These are phyloP conservation scores for Debaryomyces castellii DNA, from an alignment of 805 yeast species.

Conservation along the genomic window DNA sequence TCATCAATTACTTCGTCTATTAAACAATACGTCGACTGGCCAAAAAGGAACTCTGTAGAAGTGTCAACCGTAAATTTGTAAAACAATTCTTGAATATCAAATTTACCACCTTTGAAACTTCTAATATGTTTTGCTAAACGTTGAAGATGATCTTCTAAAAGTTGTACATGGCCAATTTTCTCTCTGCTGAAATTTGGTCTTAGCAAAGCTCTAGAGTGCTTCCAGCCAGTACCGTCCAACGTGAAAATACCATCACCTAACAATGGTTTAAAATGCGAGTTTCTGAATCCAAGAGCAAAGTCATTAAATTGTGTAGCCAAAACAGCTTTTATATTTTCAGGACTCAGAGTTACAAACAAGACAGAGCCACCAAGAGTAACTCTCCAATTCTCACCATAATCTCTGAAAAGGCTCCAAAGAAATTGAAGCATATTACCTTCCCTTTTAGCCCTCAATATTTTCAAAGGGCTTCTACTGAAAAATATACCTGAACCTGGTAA, in stretches of 20 bases:
- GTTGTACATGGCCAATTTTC: slow-evolving; percentile 30
- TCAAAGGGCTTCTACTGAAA: slow-evolving; percentile 7
- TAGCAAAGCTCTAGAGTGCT: slow-evolving; percentile 33
- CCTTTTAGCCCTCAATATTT: slow-evolving; percentile 14
- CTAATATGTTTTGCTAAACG: slow-evolving; percentile 22
- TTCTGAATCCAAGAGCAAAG: slow-evolving; percentile 32
- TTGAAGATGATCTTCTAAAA: slow-evolving; percentile 31
- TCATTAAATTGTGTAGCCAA: slow-evolving; percentile 37
- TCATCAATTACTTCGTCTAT: slow-evolving; percentile 21
- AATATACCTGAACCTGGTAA: slow-evolving; percentile 5
- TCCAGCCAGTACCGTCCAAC: slow-evolving; percentile 37
- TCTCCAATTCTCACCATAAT: slow-evolving; percentile 12
- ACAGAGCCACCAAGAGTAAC: slow-evolving; percentile 18
- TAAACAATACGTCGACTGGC: slow-evolving; percentile 31
- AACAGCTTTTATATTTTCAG: slow-evolving; percentile 36
- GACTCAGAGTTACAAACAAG: slow-evolving; percentile 29
- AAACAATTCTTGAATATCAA: slow-evolving; percentile 35
- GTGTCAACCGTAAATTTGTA: slow-evolving; percentile 39
- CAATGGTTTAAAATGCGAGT: slow-evolving; percentile 27
- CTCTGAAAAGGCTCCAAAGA: slow-evolving; percentile 5
- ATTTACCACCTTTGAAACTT: slow-evolving; percentile 16
- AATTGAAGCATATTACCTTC: slow-evolving; percentile 20
- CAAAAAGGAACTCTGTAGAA: slow-evolving; percentile 41
- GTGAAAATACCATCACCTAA: slow-evolving; percentile 41
- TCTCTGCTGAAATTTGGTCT: slow-evolving; percentile 42